Evolutionary conservation across 768 basidiomycete genomes (phyloP), one percentile per base, ranked within the genome.

Genomic region (Roridomyces roridus): DNA sequence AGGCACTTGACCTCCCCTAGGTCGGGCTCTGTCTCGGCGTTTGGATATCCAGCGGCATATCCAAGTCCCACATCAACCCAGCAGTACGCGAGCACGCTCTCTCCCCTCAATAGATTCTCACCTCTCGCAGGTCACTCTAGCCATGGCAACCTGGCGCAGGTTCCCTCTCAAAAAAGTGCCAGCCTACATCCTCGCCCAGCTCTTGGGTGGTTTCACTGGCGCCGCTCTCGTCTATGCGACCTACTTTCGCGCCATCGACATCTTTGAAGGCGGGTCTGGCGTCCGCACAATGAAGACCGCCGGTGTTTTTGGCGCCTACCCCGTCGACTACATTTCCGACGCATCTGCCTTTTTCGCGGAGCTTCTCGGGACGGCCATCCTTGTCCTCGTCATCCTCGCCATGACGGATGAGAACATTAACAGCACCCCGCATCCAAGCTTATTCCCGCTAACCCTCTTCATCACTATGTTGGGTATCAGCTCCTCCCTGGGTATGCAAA

Each of bases 201-300:
- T 87, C 18, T 67, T 89, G 45, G 89, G 88, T 20, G 87, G 72
- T 5, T 62, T 87, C 29, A 75, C 80, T 41, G 89, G 86, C 17
- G 82, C 81, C 14, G 80, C 79, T 1, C 66, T 85, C 37, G 69
- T 84, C 28, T 89, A 88, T 60, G 87, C 76, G 6, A 85, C 86
- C 63, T 90, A 88, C 65, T 80, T 82, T 64, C 83, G 85, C 68
- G 87, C 86, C 17, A 85, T 91, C 65, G 80, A 87, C 63, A 59
- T 86, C 41, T 78, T 82, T 57, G 88, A 89, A 65, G 87, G 87
- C 10, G 80, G 83, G 10, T 49, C 72, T 25, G 72, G 74, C 20
- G 73, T 82, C 23, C 82, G 87, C n/a, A 87, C 85, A 12, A 75
- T 86, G 31, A 69, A 71, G 7, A 88, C 88, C 0, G 88, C 82